Conservation (phyloP, 2,329 filamentous ascomycete species). For the Cercospora sp. region DNA sequence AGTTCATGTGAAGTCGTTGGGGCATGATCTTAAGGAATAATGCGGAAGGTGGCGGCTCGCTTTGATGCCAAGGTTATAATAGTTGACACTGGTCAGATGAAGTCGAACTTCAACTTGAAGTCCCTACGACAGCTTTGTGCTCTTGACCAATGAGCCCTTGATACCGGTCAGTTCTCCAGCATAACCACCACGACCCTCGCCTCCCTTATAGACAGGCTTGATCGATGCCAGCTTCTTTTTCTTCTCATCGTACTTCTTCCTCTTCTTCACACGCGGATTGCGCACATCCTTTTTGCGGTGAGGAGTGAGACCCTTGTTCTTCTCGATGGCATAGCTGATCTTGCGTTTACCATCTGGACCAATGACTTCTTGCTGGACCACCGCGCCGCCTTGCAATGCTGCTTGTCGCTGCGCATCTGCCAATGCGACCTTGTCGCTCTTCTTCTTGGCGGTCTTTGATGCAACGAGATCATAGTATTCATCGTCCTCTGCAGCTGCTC, state of each 20-base stretch:
- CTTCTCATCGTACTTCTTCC: conserved; percentile 92
- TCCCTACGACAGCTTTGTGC: conserved; percentile 73
- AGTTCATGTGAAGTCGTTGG: background rate
- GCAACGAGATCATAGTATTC: conserved; percentile 92
- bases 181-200: conserved; percentile 82
- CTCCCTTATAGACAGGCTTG: conserved; percentile 81
- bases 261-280: conserved; percentile 97
- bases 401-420: conserved; percentile 58
- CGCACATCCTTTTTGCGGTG: conserved; percentile 90
- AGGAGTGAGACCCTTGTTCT: conserved; percentile 93
- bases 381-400: conserved; percentile 58
- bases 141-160: conserved; percentile 90
- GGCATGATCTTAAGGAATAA: background rate
- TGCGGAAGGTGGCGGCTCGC: background rate
- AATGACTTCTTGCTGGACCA: conserved; percentile 67
- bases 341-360: conserved; percentile 85
- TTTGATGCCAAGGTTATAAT: background rate
- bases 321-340: conserved; percentile 90
- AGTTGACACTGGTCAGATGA: background rate
- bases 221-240: conserved; percentile 94
- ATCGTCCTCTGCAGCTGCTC: conserved; percentile 55
- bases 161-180: conserved; percentile 92
- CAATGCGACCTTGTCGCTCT: conserved; percentile 71
- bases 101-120: background rate
- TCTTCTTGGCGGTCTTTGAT: conserved; percentile 62